Conservation (phyloP, 371 early-diverging fungal genomes). For the Actinomortierella wolfii region DNA sequence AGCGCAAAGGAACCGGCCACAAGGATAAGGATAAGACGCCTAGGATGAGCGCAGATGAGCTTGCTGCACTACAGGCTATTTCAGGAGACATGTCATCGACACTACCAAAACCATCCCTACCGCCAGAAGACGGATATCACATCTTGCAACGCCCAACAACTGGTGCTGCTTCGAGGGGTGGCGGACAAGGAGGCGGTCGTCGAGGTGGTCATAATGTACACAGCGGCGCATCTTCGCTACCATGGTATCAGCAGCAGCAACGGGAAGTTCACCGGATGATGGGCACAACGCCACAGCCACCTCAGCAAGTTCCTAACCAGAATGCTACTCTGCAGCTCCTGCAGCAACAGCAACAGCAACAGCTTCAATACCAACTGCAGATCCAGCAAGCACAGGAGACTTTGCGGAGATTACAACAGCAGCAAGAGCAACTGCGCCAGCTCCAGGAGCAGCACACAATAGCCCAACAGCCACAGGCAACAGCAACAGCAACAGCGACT, state of each 20-base stretch:
- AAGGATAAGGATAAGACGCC: slow-evolving; percentile 19
- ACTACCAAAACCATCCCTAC: no score
- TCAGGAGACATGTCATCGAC: slow-evolving; percentile 11
- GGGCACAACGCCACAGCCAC: slow-evolving; percentile 28
- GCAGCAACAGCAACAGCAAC: slow-evolving; percentile 35
- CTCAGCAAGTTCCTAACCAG: no score
- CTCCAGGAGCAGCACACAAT: slow-evolving; percentile 1
- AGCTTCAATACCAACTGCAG: slow-evolving; percentile 4
- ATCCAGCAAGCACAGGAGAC: slow-evolving; percentile 4
- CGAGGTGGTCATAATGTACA: no score
- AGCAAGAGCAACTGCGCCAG: slow-evolving; percentile 15
- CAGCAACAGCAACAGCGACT: slow-evolving; percentile 1
- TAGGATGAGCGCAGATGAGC: slow-evolving; percentile 17
- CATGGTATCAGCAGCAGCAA: slow-evolving; percentile 46
- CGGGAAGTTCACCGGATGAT: slow-evolving; percentile 43
- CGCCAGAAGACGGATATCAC: slow-evolving; percentile 30
- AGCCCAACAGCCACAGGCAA: neutral
- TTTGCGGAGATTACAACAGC: neutral
- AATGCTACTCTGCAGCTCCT: slow-evolving; percentile 26
- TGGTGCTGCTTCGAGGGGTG: no score
- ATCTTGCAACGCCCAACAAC: slow-evolving; percentile 38
- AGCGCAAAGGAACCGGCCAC: slow-evolving; percentile 19
- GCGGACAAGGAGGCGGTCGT: no score
- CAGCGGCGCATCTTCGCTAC: slow-evolving; percentile 5
- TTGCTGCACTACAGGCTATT: slow-evolving; percentile 22